These are phyloP conservation scores for Fusarium udum DNA, from an alignment of 2,329 filamentous ascomycete species.

Conservation along the genomic window DNA sequence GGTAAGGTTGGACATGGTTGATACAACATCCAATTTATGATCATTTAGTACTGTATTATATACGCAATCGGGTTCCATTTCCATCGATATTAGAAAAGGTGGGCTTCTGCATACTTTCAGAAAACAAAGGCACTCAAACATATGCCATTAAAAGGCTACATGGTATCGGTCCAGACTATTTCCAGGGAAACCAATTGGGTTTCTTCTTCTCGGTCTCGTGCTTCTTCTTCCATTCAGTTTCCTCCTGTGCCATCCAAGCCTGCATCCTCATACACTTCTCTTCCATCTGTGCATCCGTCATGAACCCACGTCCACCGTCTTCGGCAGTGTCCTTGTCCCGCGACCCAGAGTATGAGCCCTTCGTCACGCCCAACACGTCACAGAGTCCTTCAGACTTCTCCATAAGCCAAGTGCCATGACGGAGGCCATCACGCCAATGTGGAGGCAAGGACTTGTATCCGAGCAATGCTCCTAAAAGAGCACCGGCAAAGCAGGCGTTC, in stretches of 20 bases:
- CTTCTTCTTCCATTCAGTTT: slow-evolving; percentile 40
- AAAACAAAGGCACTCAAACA: neutral
- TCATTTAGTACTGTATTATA: neutral
- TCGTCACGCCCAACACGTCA: slow-evolving; percentile 49
- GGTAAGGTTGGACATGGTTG: neutral
- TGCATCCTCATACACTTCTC: slow-evolving; percentile 48
- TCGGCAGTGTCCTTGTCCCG: slow-evolving; percentile 53
- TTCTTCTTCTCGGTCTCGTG: slow-evolving; percentile 40
- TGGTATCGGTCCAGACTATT: neutral
- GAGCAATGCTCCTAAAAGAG: slow-evolving; percentile 58
- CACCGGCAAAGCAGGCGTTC: slow-evolving; percentile 62
- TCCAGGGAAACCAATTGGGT: slow-evolving; percentile 35
- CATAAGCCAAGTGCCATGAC: slow-evolving; percentile 56
- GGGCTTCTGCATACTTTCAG: neutral
- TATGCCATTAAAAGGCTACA: neutral
- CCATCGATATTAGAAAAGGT: neutral
- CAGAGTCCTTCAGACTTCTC: slow-evolving; percentile 55
- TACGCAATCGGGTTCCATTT: neutral
- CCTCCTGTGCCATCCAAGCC: slow-evolving; percentile 45
- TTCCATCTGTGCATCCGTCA: slow-evolving; percentile 51
- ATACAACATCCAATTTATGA: neutral
- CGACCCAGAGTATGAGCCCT: slow-evolving; percentile 46
- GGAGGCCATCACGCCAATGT: slow-evolving; percentile 60
- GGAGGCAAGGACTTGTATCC: slow-evolving; percentile 57
- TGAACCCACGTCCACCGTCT: slow-evolving; percentile 53